Evolutionary conservation across 1,284 basidiomycete species (phyloP).

Genomic region (Apiotrichum sp.): DNA sequence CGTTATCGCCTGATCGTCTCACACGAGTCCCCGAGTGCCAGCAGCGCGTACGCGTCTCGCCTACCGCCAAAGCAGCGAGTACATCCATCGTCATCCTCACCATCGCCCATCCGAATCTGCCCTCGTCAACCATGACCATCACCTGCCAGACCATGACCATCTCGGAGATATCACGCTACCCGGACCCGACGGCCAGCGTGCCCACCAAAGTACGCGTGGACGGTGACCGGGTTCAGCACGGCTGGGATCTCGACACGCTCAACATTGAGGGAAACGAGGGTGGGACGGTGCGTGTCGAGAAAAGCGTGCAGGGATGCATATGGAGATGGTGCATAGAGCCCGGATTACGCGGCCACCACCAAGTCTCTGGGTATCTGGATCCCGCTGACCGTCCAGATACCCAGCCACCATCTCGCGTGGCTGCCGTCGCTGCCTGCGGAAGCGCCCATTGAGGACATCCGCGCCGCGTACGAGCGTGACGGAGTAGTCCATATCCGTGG

Average conservation of each 20-base stretch:
- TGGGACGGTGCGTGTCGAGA: slow-evolving; percentile 1
- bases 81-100: too few species aligned
- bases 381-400: neutral
- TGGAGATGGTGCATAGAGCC: too few species aligned
- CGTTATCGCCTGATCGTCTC: too few species aligned
- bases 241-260: slow-evolving; percentile 8
- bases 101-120: too few species aligned
- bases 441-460: slow-evolving; percentile 10
- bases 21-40: too few species aligned
- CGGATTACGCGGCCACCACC: too few species aligned
- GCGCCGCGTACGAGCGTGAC: slow-evolving; percentile 10
- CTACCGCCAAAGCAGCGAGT: too few species aligned
- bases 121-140: too few species aligned
- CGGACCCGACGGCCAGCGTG: slow-evolving; percentile 3
- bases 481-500: slow-evolving; percentile 17
- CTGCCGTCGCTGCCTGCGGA: slow-evolving; percentile 8
- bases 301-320: too few species aligned
- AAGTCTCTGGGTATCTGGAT: too few species aligned
- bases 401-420: slow-evolving; percentile 7
- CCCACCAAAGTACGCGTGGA: slow-evolving; percentile 3
- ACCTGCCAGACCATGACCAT: slow-evolving; percentile 3
- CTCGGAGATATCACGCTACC: slow-evolving; percentile 6
- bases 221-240: neutral
- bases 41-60: too few species aligned
- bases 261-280: slow-evolving; percentile 16